phyloP scores from a whole-genome alignment of 1,284 basidiomycete genomes.

The Lentinula novae-zelandiae region DNA sequence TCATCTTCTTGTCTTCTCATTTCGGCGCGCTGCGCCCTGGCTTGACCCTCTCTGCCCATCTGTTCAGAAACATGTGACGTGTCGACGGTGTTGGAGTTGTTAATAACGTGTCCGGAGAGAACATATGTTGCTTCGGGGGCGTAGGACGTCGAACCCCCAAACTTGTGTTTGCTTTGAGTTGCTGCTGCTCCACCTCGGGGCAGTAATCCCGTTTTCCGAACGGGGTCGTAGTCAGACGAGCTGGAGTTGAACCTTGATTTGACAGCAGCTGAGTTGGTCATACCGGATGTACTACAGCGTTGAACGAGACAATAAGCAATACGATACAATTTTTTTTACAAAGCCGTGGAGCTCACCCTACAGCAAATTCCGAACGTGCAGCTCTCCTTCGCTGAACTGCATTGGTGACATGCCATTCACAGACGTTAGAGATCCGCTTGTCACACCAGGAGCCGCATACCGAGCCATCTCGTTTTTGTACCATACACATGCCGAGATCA shows the following conservation, averaged over 20 bases:
- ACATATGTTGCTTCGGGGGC: constrained; percentile 62
- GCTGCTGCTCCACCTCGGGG: constrained; percentile 32
- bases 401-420: constrained; percentile 85
- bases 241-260: constrained; percentile 37
- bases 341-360: constrained; percentile 48
- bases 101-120: constrained; percentile 64
- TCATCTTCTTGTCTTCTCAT: constrained; percentile 57
- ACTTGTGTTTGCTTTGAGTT: not conserved
- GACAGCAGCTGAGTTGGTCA: constrained; percentile 44
- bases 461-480: constrained; percentile 75
- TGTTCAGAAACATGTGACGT: constrained; percentile 56
- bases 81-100: constrained; percentile 38
- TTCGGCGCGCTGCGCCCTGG: constrained; percentile 62
- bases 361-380: constrained; percentile 78
- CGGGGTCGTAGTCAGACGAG: constrained; percentile 51
- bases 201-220: constrained; percentile 66
- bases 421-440: constrained; percentile 75
- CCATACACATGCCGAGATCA: constrained; percentile 83
- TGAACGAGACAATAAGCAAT: not conserved
- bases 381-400: constrained; percentile 75
- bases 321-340: no score
- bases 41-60: constrained; percentile 72
- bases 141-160: not conserved
- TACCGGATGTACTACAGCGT: constrained; percentile 59
- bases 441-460: constrained; percentile 87